Conservation (phyloP, 2,329 filamentous ascomycete genomes). For the Fusarium veterinarium region DNA sequence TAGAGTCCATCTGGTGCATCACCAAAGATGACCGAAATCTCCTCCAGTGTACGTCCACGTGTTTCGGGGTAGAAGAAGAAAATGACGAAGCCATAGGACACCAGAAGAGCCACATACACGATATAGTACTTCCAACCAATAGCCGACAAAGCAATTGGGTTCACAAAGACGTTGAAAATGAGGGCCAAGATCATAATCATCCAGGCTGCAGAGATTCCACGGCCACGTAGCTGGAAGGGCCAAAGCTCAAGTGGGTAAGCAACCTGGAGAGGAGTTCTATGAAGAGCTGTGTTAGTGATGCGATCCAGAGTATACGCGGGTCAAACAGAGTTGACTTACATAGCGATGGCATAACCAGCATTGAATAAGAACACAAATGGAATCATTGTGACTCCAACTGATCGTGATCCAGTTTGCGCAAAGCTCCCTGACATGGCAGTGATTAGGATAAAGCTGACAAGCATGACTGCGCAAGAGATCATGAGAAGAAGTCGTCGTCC, state of each 20-base stretch:
- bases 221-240: constrained; percentile 20
- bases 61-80: constrained; percentile 24
- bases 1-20: constrained; percentile 19
- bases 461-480: constrained; percentile 9
- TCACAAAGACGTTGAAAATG: constrained; percentile 21
- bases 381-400: constrained; percentile 20
- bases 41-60: constrained; percentile 4
- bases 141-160: neutral
- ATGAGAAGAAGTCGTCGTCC: constrained; percentile 14
- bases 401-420: constrained; percentile 1
- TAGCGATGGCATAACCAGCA: constrained; percentile 13
- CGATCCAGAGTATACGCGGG: fast-evolving
- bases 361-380: constrained; percentile 19
- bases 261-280: constrained; percentile 12
- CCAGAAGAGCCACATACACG: constrained; percentile 9
- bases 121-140: constrained; percentile 25
- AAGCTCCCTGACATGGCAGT: constrained; percentile 19
- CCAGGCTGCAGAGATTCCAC: constrained; percentile 17
- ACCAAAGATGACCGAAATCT: constrained; percentile 14
- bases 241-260: constrained; percentile 18
- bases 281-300: neutral
- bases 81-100: constrained; percentile 11
- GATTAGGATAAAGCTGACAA: constrained; percentile 15
- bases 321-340: neutral
- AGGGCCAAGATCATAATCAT: constrained; percentile 19